Evolutionary conservation across 495 filamentous ascomycete species (phyloP), one percentile per base, ranked within the genome.

Genomic region (Filosporella fistucella): DNA sequence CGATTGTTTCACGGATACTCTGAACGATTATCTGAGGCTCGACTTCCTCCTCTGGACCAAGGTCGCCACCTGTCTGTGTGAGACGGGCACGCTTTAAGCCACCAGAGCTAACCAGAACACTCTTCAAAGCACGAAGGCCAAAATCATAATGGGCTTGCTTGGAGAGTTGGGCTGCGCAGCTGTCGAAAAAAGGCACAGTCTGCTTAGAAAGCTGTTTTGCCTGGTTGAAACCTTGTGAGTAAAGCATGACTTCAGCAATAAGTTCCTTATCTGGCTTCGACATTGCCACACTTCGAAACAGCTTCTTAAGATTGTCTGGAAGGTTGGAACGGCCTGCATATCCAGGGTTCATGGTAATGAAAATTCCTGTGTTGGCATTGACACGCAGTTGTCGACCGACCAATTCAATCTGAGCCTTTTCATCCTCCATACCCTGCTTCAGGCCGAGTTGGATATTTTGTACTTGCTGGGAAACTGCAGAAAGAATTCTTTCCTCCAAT

Each of bases 131-230:
- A 77, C 93, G 89, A 14, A 99, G 74, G 52, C 93, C 93, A 59
- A 99, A 99, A 68, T 99, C 93, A 61, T 99, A 99, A 66, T 99
- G 93, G 6, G 94, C 93, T 63, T 99, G 94, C 61, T 96, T 96
- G 2, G 90, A 94, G 45, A 99, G 68, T 32, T 73, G 73, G 20
- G 72, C 73, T 9, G 85, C 67, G 67, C 94, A 99, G 52, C 80
- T 80, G 59, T 99, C 93, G 66, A 99, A 97, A 75, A 99, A 97
- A 0, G 93, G 94, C 35, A 99, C 93, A 1, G 89, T 94, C 40
- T 95, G 88, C 63, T 87, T 91, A 4, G 93, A 94, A 13, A 99
- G 71, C 48, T 83, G 72, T 67, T 96, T 96, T 23, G 93, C 93
- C 62, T 94, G 86, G 58, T 85, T 90, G 75, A 99, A 99, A 53